Evolutionary conservation across 1,284 basidiomycete species (phyloP), one percentile per base, ranked within the genome.

Genomic region (Cryptococcus deneoformans): DNA sequence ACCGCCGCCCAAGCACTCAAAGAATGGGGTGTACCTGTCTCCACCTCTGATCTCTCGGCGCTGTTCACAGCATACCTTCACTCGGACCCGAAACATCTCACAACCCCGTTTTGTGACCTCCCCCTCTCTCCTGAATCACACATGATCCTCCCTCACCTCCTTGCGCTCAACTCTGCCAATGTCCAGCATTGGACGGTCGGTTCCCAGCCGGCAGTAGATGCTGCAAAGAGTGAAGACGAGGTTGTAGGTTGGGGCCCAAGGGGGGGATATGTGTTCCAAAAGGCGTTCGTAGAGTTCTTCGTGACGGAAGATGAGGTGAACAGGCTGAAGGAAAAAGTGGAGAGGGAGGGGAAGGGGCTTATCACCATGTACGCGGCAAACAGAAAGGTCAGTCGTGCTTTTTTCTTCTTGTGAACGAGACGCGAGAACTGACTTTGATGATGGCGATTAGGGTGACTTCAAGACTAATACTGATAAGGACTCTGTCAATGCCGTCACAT

Each of bases 271-370:
- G 89, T 99, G 11, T 99, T 91, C 78, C 96, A 99, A 77, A 99
- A 99, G 78, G 85, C 89, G 4, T 99, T 98, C 72, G 92, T 98
- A 6, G 95, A 99, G 78, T 95, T 98, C 74, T 99, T 99, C 72
- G 88, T 89, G 43, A 71, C 67, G 6, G 82, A 83, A 49, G 75
- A 81, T 16, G 86, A 88, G 62, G 84, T 96, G 24, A 80, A 86
- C 42, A 70, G 67, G 56, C 82, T 97, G 42, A 84, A 87, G 71
- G 71, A 79, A 58, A 83, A 80, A 63, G 82, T 90, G 1, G 71
- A 80, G 44, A 79, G 80, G 56, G 77, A 80, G 12, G 86, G 85
- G 0, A 73, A 81, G 29, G 86, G 86, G 14, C 85, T 82, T 45
- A 83, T 96, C 46, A 87, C 89, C 69, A 92, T 87, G 75, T 92